phyloP scores from a whole-genome alignment of 108 stramenopile genomes.

The Hondaea fermentalgiana region DNA sequence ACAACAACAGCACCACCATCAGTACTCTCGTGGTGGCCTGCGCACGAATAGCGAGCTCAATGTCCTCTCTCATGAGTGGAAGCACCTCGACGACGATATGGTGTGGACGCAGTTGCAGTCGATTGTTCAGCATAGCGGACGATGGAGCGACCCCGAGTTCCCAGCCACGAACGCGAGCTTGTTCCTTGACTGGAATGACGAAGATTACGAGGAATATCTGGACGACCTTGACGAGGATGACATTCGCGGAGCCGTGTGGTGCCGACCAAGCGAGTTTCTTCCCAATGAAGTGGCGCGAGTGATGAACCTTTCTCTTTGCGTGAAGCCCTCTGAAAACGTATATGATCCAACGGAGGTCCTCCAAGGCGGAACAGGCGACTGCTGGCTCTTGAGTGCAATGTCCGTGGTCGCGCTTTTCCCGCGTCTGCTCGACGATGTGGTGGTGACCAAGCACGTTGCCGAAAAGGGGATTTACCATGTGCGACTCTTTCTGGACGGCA shows the following conservation, averaged over 20 bases:
- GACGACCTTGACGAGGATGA: not conserved
- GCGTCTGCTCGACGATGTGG: not conserved
- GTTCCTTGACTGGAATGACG: not conserved
- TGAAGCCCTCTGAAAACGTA: not conserved
- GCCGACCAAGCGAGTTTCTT: not conserved
- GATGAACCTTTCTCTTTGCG: not conserved
- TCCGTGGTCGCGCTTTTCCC: not conserved
- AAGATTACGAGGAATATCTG: not conserved
- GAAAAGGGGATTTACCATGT: not conserved
- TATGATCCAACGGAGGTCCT: not conserved
- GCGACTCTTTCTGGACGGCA: not conserved
- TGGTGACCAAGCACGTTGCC: not conserved
- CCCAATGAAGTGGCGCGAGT: not conserved
- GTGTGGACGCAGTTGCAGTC: not conserved
- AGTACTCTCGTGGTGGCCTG: no score
- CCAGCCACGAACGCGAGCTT: not conserved
- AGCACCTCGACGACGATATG: not conserved
- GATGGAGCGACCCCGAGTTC: not conserved
- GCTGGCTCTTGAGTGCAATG: conserved; percentile 22
- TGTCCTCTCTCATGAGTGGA: not conserved
- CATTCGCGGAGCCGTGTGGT: not conserved
- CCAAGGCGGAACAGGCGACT: conserved; percentile 13
- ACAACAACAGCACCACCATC: no score
- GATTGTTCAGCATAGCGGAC: not conserved
- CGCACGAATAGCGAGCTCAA: not conserved